phyloP scores from a whole-genome alignment of 2,329 filamentous ascomycete species.

The Elsinoe fawcettii region DNA sequence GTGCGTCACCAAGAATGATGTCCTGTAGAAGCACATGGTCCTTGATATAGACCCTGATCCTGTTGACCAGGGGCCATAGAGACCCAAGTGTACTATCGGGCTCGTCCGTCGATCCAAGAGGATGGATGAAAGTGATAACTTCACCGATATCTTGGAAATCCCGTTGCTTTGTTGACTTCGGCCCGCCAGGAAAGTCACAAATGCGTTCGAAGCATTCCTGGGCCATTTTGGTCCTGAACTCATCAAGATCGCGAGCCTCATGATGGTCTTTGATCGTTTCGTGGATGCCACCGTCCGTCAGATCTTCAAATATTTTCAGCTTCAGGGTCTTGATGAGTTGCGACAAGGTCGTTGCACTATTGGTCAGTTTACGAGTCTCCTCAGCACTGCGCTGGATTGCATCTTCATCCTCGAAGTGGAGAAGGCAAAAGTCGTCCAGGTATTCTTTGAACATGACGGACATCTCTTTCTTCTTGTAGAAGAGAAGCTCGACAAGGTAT shows the following conservation, averaged over 20 bases:
- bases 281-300: background rate
- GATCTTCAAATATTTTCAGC: background rate
- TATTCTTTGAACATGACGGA: background rate
- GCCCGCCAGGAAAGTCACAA: background rate
- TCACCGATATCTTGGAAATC: too few species aligned
- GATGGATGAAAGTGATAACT: background rate
- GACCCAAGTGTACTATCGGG: slow-evolving; percentile 11
- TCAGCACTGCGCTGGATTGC: background rate
- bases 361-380: background rate
- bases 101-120: background rate
- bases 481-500: background rate
- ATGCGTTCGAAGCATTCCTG: background rate
- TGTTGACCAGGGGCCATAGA: slow-evolving; percentile 24
- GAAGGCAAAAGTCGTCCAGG: background rate
- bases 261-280: background rate
- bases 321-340: background rate
- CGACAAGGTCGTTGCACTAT: background rate
- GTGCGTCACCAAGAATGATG: slow-evolving; percentile 23
- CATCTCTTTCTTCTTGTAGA: background rate
- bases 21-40: slow-evolving; percentile 18
- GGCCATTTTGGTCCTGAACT: background rate
- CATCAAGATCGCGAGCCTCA: background rate
- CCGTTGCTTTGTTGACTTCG: too few species aligned
- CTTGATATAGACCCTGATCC: slow-evolving; percentile 18
- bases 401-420: background rate